Percentiles rank a stretch among this genome's conserved stretches.
These are phyloP conservation scores for Nannochloropsis salina DNA, from an alignment of 108 stramenopile genomes.

Conservation along the genomic window DNA sequence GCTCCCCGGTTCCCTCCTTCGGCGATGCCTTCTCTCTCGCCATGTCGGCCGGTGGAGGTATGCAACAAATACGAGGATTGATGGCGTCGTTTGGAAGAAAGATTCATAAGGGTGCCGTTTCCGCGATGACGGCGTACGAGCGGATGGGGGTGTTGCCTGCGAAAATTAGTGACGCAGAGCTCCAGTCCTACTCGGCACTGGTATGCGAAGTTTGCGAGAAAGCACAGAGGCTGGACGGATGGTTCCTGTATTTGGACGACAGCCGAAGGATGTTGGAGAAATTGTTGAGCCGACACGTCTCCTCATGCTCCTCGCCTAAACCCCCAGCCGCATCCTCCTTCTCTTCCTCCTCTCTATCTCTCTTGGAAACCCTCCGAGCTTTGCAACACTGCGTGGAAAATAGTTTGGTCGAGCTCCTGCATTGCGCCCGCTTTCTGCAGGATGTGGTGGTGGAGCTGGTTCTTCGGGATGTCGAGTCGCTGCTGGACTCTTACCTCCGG, in stretches of 20 bases:
- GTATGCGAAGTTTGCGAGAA: background rate
- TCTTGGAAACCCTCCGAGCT: background rate
- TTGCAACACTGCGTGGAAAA: background rate
- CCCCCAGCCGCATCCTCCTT: background rate
- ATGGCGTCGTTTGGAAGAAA: background rate
- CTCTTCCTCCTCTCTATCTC: background rate
- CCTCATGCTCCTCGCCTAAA: background rate
- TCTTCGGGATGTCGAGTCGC: background rate
- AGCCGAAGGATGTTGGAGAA: background rate
- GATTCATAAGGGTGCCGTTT: background rate
- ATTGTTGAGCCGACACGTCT: background rate
- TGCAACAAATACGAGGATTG: background rate
- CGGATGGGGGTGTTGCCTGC: background rate
- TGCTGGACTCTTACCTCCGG: background rate
- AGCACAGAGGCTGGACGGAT: conserved; percentile 3
- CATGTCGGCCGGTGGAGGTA: background rate
- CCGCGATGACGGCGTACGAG: conserved; percentile 2
- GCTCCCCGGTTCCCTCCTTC: background rate
- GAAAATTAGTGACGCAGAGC: background rate
- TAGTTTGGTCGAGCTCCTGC: background rate
- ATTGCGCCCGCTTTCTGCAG: conserved; percentile 8
- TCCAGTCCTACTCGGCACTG: background rate
- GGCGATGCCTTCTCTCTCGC: background rate
- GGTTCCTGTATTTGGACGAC: background rate
- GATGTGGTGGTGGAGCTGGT: background rate